Conservation (phyloP, 164 flowering plant species). For the Aristolochia fimbriata region DNA sequence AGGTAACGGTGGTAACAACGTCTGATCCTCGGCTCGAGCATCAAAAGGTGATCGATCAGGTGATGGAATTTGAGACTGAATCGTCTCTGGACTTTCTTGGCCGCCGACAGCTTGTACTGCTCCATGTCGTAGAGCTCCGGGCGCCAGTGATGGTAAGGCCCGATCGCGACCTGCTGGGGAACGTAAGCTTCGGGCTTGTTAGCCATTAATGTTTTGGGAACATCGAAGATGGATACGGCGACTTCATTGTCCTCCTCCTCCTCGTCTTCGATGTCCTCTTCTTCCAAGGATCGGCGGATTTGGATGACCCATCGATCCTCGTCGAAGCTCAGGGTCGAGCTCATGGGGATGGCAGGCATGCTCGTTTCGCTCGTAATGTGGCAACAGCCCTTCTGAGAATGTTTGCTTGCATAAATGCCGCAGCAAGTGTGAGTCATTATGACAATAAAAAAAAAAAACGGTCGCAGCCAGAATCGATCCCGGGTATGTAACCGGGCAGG, state of each 20-base stretch:
- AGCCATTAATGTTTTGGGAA: slow-evolving; percentile 10
- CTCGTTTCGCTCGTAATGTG: too few species aligned
- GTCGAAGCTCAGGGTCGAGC: neutral
- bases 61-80: slow-evolving; percentile 12
- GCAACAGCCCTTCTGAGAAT: too few species aligned
- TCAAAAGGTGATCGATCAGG: slow-evolving; percentile 7
- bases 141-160: slow-evolving; percentile 16
- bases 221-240: slow-evolving; percentile 12
- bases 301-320: slow-evolving; percentile 3
- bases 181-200: slow-evolving; percentile 13
- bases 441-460: too few species aligned
- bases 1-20: slow-evolving; percentile 20
- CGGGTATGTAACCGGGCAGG: too few species aligned
- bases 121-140: slow-evolving; percentile 18
- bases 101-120: slow-evolving; percentile 11
- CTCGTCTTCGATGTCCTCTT: neutral
- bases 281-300: neutral
- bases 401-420: too few species aligned
- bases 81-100: slow-evolving; percentile 4
- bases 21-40: slow-evolving; percentile 16
- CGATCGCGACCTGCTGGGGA: slow-evolving; percentile 19
- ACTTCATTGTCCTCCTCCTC: neutral
- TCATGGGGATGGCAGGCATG: neutral
- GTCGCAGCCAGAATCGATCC: too few species aligned
- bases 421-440: too few species aligned